Evolutionary conservation across 192 early-diverging fungal species (phyloP), one percentile per base, ranked within the genome.

Genomic region (Rhizophagus clarus): DNA sequence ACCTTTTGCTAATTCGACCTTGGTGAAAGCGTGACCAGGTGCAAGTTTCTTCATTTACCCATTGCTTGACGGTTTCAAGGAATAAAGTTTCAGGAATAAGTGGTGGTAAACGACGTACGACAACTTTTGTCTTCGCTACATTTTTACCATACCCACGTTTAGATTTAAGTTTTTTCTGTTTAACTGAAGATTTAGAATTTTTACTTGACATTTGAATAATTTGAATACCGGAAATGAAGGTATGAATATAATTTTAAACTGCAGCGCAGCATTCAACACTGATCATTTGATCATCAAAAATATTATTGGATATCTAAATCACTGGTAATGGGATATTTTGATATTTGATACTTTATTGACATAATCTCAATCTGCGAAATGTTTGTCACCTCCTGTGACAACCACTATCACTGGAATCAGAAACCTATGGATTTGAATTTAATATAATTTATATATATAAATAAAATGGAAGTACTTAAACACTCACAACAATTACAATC

Each of bases 1-100:
- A 95, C 94, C 90, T 95, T 81, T 89, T 92, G 40, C 90, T 88
- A 32, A 95, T 79, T 83, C 95, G 95, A 29, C 94, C 94, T 34
- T 88, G 83, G 60, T 91, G 81, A 82, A 88, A 96, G 11, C 80
- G 69, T 20, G 81, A 84, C 83, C 84, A 90, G 56, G 90, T 92
- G 5, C 84, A 68, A 26, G 84, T 81, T 1, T 81, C 73, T 47
- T 89, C 85, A 29, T 76, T 82, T 2, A 87, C 76, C 87, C 92
- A 93, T 22, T 81, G 80, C 40, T 88, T 87, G 9, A 96, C 87
- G 2, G 90, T 83, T 20, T 86, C 85, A 80, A 87, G 68, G 81
- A 96, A 95, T 31, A 91, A 83, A 9, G 88, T 83, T 80, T 94
- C 92, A 7, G 94, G 94, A 3, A 96, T 76, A 71, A 90, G 90